phyloP scores from a whole-genome alignment of 345 rosid species.

The Rhodamnia argentea region DNA sequence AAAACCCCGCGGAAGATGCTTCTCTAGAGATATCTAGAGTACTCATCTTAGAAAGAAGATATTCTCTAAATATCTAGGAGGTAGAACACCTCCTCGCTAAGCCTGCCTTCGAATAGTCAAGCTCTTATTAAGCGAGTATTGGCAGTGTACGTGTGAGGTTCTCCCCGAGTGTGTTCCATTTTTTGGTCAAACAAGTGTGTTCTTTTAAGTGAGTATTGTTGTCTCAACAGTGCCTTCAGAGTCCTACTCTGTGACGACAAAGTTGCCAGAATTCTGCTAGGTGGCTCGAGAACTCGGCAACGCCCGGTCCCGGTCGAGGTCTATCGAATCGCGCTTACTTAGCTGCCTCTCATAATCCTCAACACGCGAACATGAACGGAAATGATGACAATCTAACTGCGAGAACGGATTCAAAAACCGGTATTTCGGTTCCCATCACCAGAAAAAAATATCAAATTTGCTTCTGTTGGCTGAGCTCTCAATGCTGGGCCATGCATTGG shows the following conservation, averaged over 20 bases:
- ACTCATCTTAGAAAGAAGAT: background rate
- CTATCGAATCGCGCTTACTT: background rate
- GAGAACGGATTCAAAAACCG: background rate
- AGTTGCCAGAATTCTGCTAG: background rate
- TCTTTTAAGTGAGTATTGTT: too few species aligned
- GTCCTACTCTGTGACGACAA: background rate
- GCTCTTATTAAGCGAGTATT: background rate
- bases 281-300: background rate
- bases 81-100: background rate
- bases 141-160: too few species aligned
- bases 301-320: background rate
- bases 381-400: background rate
- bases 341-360: background rate
- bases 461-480: background rate
- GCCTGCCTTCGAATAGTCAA: background rate
- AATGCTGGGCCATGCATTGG: background rate
- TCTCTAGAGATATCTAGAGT: background rate
- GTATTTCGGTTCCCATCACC: background rate
- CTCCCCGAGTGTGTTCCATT: too few species aligned
- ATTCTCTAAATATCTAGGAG: background rate
- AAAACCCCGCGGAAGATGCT: background rate
- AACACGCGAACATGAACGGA: background rate
- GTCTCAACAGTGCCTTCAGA: background rate
- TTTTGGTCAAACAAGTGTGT: too few species aligned
- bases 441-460: background rate